Conservation (phyloP, 2,329 filamentous ascomycete genomes). For the Aspergillus sp. region DNA sequence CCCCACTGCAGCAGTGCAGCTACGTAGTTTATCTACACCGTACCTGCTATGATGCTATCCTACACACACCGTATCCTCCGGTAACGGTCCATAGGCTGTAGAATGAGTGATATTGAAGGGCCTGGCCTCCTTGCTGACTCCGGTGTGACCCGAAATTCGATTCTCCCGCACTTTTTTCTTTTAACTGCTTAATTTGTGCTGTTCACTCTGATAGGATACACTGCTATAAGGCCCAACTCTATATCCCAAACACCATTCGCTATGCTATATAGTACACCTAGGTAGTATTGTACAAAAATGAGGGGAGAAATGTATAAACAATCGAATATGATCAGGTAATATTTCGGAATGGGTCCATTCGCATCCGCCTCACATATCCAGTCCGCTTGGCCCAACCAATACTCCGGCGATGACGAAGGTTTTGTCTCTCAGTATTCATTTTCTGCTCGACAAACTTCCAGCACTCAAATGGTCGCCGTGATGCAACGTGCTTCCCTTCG, state of each 20-base stretch:
- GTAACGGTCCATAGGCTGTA: too few relatives aligned
- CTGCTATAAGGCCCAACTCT: background rate
- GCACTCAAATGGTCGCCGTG: constrained; percentile 32
- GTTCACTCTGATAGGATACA: background rate
- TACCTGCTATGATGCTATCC: too few relatives aligned
- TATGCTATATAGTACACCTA: constrained; percentile 11
- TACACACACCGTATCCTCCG: too few relatives aligned
- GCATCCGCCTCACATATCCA: too few relatives aligned
- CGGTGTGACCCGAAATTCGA: too few relatives aligned
- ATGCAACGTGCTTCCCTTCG: constrained; percentile 73
- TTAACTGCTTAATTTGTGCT: too few relatives aligned
- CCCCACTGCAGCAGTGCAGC: background rate
- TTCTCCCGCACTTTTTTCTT: too few relatives aligned
- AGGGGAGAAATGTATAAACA: background rate
- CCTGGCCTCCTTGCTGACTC: too few relatives aligned
- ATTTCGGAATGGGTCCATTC: too few relatives aligned
- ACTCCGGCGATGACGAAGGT: constrained; percentile 25
- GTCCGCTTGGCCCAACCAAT: constrained; percentile 25
- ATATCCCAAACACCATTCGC: constrained; percentile 14
- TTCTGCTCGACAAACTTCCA: constrained; percentile 36
- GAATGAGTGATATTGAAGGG: too few relatives aligned
- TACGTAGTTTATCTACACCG: background rate
- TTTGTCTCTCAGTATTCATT: constrained; percentile 30
- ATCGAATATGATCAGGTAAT: background rate
- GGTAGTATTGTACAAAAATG: background rate